A percentile compares a stretch with the other conserved stretches of the same genome.
These are phyloP conservation scores for Jasminum sambac DNA, from an alignment of 257 asterid species.

Conservation along the genomic window DNA sequence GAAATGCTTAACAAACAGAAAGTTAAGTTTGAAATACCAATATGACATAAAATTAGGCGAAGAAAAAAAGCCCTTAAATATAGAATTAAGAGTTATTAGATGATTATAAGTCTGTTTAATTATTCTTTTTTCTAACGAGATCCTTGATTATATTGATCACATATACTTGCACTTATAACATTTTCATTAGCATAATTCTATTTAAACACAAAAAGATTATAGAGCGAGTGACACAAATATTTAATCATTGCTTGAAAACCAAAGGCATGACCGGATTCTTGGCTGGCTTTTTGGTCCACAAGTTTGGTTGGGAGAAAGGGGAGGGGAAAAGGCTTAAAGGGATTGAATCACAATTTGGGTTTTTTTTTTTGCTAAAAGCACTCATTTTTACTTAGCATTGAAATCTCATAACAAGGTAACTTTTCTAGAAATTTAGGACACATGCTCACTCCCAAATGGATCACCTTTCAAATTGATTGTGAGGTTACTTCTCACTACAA, in stretches of 20 bases:
- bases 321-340: slow-evolving; percentile 17
- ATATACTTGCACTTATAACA: too few species aligned
- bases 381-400: slow-evolving; percentile 30
- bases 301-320: neutral
- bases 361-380: slow-evolving; percentile 1
- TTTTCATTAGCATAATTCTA: neutral
- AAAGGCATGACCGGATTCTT: neutral
- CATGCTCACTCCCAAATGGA: slow-evolving; percentile 22
- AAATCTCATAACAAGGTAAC: slow-evolving; percentile 15
- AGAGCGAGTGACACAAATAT: neutral
- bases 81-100: too few species aligned
- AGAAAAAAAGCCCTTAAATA: too few species aligned
- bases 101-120: too few species aligned
- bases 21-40: too few species aligned
- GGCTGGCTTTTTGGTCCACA: neutral
- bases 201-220: neutral
- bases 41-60: too few species aligned
- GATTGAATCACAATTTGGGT: neutral
- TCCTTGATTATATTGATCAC: too few species aligned
- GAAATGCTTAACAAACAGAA: too few species aligned
- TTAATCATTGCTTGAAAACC: neutral
- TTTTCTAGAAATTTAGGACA: slow-evolving; percentile 12
- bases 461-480: slow-evolving; percentile 23
- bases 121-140: neutral
- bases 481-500: slow-evolving; percentile 34